Conservation (phyloP, 1,284 basidiomycete genomes). For the Puccinia brachypodii region DNA sequence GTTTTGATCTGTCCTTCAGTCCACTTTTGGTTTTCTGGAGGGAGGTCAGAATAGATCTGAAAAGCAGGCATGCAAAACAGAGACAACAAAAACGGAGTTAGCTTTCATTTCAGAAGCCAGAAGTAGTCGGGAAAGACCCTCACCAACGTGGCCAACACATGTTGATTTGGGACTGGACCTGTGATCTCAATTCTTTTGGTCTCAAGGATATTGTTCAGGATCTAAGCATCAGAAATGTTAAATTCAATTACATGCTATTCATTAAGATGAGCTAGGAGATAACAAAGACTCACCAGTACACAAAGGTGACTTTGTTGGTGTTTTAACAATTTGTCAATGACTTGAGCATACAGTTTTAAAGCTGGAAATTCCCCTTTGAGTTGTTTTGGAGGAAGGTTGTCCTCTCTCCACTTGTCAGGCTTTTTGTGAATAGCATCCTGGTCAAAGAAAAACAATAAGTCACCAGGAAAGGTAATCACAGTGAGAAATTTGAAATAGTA, state of each 20-base stretch:
- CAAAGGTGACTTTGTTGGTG: not conserved
- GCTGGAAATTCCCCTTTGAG: not conserved
- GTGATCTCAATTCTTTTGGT: not conserved
- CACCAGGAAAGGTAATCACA: not conserved
- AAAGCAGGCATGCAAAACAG: not conserved
- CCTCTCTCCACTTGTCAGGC: not conserved
- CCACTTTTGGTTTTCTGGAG: not conserved
- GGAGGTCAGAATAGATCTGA: not conserved
- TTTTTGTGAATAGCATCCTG: conserved; percentile 5
- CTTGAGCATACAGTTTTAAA: not conserved
- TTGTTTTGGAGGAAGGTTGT: not conserved
- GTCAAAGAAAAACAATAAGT: too few species aligned
- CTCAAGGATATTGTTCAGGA: not conserved
- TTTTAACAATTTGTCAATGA: not conserved
- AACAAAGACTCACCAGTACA: not conserved
- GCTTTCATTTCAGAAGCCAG: too few species aligned
- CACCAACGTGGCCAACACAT: not conserved
- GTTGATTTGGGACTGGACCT: not conserved
- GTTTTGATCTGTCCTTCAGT: not conserved
- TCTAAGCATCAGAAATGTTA: not conserved
- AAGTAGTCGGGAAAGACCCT: not conserved
- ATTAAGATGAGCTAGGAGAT: too few species aligned
- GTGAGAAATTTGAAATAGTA: not conserved
- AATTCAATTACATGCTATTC: not conserved
- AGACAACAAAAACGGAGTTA: not conserved